phyloP scores from a whole-genome alignment of 805 yeast genomes.

The Naumovozyma baii region DNA sequence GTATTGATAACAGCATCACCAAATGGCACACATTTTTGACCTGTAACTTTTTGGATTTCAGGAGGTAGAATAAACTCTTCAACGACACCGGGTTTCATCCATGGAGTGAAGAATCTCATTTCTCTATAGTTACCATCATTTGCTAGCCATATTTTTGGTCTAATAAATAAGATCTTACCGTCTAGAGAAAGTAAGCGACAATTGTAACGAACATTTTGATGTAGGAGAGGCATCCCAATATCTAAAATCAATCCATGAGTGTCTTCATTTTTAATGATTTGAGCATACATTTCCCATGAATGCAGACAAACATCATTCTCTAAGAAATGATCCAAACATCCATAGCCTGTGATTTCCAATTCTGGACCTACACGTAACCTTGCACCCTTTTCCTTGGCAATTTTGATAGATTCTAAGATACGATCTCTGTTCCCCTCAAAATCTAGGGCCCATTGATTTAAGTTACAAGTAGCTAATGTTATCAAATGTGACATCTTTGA shows the following conservation, averaged over 20 bases:
- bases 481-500: slow-evolving; percentile 75
- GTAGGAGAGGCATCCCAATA: slow-evolving; percentile 89
- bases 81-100: slow-evolving; percentile 70
- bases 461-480: slow-evolving; percentile 85
- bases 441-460: slow-evolving; percentile 98
- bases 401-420: slow-evolving; percentile 65
- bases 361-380: slow-evolving; percentile 92
- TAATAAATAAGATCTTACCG: slow-evolving; percentile 69
- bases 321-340: slow-evolving; percentile 86
- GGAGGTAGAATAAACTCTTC: slow-evolving; percentile 71
- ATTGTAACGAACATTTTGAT: slow-evolving; percentile 80
- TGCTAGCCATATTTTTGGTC: slow-evolving; percentile 90
- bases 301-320: slow-evolving; percentile 84
- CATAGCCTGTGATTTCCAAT: slow-evolving; percentile 88
- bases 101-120: slow-evolving; percentile 94
- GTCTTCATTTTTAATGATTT: slow-evolving; percentile 56
- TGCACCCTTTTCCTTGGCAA: slow-evolving; percentile 72
- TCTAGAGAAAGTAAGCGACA: slow-evolving; percentile 79
- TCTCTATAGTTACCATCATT: slow-evolving; percentile 98
- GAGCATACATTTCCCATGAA: slow-evolving; percentile 88
- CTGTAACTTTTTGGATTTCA: slow-evolving; percentile 51
- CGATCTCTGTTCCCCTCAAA: slow-evolving; percentile 95
- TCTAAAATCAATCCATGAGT: slow-evolving; percentile 75
- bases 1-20: slow-evolving; percentile 90
- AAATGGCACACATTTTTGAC: slow-evolving; percentile 59